Base-by-base conservation (phyloP, 768 basidiomycete genomes). In the Solioccasus polychromus region DNA sequence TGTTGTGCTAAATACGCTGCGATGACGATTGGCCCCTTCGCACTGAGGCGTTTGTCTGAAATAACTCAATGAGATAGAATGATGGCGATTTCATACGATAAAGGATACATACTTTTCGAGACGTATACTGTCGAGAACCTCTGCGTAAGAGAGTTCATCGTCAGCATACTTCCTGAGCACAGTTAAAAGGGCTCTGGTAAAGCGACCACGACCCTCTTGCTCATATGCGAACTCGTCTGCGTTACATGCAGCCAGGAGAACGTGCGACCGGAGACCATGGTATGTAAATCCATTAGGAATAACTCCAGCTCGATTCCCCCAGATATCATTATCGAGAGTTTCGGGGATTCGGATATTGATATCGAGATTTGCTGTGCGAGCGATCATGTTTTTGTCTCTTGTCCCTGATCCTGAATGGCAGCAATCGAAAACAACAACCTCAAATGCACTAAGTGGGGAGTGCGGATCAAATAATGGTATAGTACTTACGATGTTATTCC, bases 351-450 rank as follows among this genome's bases (percentile, higher is more conserved):
- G n/a, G n/a, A n/a, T n/a, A n/a, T 6, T 8, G 15, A n/a, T 8
- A 11, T 45, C 15, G 5, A 60, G 32, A 12, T 38, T 2, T 8
- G 50, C 45, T 0, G 26, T 26, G 2, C 59, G 58, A 39, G 47
- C 26, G 12, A 22, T 43, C 48, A 31, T 18, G 39, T n/a, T 47
- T 8, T n/a, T 32, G 38, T 30, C 25, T 11, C 73, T 64, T 8
- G 60, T 67, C 8, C 69, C 59, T 1, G 71, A 70, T 1, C 60
- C 71, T 7, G 75, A 71, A 51, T 67, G 60, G 50, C 75, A 77
- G 39, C 75, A 75, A 42, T 76, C 75, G 5, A 77, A 59, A 35
- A 77, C 70, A 14, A 77, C 55, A 10, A 69, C 73, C 75, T 76
- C 41, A 14, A 15, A 9, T 17, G 2, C 20, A 24, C 38, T 8